Base-by-base conservation (phyloP, 2,329 filamentous ascomycete species). In the Botryotinia calthae region DNA sequence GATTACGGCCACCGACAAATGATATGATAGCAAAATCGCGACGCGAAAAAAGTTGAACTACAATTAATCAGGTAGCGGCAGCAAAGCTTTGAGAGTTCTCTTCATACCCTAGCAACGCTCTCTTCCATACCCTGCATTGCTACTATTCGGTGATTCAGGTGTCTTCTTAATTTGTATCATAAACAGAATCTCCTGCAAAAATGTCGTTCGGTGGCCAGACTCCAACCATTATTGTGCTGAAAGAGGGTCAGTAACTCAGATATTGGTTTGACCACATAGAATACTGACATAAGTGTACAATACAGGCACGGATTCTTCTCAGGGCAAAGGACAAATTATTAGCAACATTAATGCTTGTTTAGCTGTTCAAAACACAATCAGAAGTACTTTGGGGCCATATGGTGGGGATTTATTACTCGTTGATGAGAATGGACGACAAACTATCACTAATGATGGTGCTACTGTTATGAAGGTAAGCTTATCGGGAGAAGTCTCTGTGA, bases 341-440 rank as follows among this genome's bases (percentile, higher is more conserved):
- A 97, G 95, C 80, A 99, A 99, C 84, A 98, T 99, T 86, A 98
- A 97, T 86, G 96, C 96, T 78, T 99, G 96, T 83, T 87, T 98
- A 79, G 95, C 96, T 37, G 95, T 99, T 58, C 96, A 99, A 85
- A 89, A 91, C 68, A 98, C 95, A 74, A 95, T 99, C 85, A 97
- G 97, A 86, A 93, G 92, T 80, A 99, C 96, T 31, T 88, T 99
- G 51, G 96, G 96, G 58, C 96, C 96, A 48, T 99, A 98, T 84
- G 96, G 96, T 82, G 96, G 96, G 81, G 96, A 99, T 85, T 85
- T 98, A 82, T 87, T 99, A 82, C 91, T 99, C 85, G 95, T 98
- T 72, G 96, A 98, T 84, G 91, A 90, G 83, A 98, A 98, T 87
- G 96, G 96, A 83, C 91, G 86, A 83, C 94, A 98, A 85, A 99